These are phyloP conservation scores for Penicilliopsis zonata DNA, from an alignment of 495 filamentous ascomycete species.

Conservation along the genomic window DNA sequence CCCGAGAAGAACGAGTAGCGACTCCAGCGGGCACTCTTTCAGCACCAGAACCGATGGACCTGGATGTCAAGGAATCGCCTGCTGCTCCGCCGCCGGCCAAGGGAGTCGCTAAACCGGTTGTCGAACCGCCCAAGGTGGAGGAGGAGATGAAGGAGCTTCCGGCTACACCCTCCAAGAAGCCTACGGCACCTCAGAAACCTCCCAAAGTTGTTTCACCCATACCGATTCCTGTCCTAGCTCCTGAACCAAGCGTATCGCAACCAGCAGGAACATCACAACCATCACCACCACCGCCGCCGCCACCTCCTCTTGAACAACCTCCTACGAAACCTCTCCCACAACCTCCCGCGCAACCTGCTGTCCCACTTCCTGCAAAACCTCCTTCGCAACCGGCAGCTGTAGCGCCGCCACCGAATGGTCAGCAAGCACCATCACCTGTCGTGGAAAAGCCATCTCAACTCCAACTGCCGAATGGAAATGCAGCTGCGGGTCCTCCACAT, in stretches of 20 bases:
- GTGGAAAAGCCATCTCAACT: conserved; percentile 6
- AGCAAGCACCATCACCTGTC: conserved; percentile 5
- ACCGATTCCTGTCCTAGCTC: conserved; percentile 4
- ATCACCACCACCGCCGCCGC: conserved; percentile 16
- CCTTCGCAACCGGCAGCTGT: too few species aligned
- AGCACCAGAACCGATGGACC: conserved; percentile 24
- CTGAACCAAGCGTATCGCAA: conserved; percentile 22
- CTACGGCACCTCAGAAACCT: conserved; percentile 1
- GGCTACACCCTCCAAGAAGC: background rate
- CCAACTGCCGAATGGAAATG: too few species aligned
- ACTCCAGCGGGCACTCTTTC: too few species aligned
- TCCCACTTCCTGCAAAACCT: conserved; percentile 6
- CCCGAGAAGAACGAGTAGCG: too few species aligned
- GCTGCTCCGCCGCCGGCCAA: conserved; percentile 4
- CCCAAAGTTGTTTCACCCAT: conserved; percentile 3
- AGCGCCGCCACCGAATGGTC: conserved; percentile 6
- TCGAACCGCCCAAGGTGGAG: background rate
- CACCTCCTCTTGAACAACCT: conserved; percentile 10
- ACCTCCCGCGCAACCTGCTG: too few species aligned
- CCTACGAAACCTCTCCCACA: too few species aligned
- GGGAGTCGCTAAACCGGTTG: conserved; percentile 3
- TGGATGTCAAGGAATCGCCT: conserved; percentile 19
- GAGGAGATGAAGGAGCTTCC: background rate
- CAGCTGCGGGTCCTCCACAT: too few species aligned
- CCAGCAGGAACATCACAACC: too few species aligned